phyloP scores from a whole-genome alignment of 169 alveolate genomes.

The Eimeria praecox region DNA sequence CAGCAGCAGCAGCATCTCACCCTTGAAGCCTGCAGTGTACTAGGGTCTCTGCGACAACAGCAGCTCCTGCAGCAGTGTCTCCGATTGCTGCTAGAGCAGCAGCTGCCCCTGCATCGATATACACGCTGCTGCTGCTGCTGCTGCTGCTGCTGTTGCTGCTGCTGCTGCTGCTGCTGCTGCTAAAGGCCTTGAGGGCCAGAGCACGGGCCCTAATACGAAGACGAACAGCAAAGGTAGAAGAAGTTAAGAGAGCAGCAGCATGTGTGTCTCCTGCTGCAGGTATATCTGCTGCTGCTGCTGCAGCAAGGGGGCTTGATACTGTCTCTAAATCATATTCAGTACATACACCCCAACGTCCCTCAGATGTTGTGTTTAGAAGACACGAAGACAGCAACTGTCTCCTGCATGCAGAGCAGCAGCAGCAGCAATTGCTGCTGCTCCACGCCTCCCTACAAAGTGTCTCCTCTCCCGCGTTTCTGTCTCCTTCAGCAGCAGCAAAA shows the following conservation, averaged over 20 bases:
- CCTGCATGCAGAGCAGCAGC: conserved; percentile 29
- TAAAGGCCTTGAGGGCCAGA: conserved; percentile 34
- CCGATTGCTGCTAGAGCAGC: conserved; percentile 24
- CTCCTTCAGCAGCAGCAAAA: neutral
- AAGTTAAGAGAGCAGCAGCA: neutral
- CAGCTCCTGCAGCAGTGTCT: conserved; percentile 43
- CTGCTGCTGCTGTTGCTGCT: conserved; percentile 43
- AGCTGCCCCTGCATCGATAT: conserved; percentile 18
- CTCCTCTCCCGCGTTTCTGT: too few relatives aligned
- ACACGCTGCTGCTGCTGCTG: conserved; percentile 2
- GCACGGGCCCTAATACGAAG: neutral
- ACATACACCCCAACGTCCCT: neutral
- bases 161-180: conserved; percentile 49
- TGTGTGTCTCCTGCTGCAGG: neutral
- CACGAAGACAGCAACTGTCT: conserved; percentile 8
- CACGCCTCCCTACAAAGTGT: neutral
- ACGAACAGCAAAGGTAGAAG: conserved; percentile 6
- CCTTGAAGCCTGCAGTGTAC: neutral
- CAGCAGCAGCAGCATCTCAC: conserved; percentile 20
- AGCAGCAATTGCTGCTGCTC: conserved; percentile 12
- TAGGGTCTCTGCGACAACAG: conserved; percentile 29
- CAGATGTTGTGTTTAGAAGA: neutral
- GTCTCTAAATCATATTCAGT: neutral
- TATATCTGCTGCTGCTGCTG: conserved; percentile 46
- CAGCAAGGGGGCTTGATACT: neutral